A percentile compares a stretch with the other conserved stretches of the same genome.
These are phyloP conservation scores for Colletotrichum sp. DNA, from an alignment of 2,329 filamentous ascomycete genomes.

Conservation along the genomic window DNA sequence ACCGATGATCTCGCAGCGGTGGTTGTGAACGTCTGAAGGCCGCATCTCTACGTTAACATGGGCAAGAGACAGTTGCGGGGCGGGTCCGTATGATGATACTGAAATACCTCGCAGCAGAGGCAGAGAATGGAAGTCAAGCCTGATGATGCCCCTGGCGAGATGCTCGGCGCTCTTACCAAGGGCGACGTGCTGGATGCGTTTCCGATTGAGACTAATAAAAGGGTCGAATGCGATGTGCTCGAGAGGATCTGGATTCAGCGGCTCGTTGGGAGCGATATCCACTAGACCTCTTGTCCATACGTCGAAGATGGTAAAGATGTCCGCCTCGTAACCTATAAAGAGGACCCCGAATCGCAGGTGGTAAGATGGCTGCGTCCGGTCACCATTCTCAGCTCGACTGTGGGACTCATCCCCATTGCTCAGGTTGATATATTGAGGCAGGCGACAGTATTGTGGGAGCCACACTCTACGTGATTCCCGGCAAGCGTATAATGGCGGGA, in stretches of 20 bases:
- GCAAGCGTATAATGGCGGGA: neutral
- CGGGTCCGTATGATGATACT: too few species aligned
- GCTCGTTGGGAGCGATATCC: neutral
- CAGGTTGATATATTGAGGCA: neutral
- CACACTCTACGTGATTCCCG: neutral
- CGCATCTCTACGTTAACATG: neutral
- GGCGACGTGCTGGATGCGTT: neutral
- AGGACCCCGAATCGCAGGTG: neutral
- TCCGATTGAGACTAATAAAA: neutral
- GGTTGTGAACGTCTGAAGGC: neutral
- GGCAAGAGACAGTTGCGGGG: too few species aligned
- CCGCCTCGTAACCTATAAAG: neutral
- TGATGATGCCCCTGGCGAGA: too few species aligned
- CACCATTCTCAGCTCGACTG: neutral
- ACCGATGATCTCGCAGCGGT: neutral
- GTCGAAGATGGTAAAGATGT: neutral
- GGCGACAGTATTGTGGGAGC: neutral
- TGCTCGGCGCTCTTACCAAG: too few species aligned
- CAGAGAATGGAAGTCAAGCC: too few species aligned
- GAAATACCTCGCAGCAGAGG: too few species aligned
- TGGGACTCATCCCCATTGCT: neutral
- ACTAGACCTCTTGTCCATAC: neutral
- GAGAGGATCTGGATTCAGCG: neutral
- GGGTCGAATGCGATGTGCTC: neutral
- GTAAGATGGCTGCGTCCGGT: neutral